Base-by-base conservation (phyloP, 2,329 filamentous ascomycete genomes). In the Nothophaeocryptopus gaeumannii region DNA sequence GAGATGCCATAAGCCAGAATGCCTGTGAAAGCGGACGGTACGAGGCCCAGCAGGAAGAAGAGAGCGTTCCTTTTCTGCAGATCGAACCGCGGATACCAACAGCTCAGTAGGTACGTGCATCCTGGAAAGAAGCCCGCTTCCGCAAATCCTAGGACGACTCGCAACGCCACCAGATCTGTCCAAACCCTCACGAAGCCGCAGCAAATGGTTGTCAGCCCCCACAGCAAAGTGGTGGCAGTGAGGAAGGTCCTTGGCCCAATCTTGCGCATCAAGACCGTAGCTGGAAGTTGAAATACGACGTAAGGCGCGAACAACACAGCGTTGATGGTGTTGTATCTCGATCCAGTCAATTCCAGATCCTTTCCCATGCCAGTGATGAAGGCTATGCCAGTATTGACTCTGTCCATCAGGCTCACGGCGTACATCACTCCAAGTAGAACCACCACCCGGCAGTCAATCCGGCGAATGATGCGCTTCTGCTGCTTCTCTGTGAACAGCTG, bases 21-120 rank as follows among this genome's bases (percentile, higher is more conserved):
- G 0, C 77, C 77, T 0, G 72, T 73, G 45, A 79, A 75, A 1
- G 74, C 75, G 15, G 76, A 74, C 0, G 76, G 74, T 35, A 79
- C 63, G 40, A 70, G 9, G 50, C 61, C 36, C 45, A 53, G 26
- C 9, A 51, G 54, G 29, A 62, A 56, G 36, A 62, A 63, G 1
- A 55, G 45, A 1, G 62, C 59, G 12, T 60, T 56, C 0, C 74
- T 69, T 38, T 69, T 71, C 56, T 56, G 56, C 5, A 57, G 65
- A 43, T 74, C 70, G 33, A 67, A 66, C 5, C 73, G 66, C 2
- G 69, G 69, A 43, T 77, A 77, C 70, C 74, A 77, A 50, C 74
- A 62, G 1, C 71, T 72, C 30, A 75, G 68, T 32, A 75, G 74
- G 49, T 73, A 60, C 2, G 73, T 16, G 67, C 54, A 49, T 5